Conservation (phyloP, 768 basidiomycete species). For the Lepiota venenata region DNA sequence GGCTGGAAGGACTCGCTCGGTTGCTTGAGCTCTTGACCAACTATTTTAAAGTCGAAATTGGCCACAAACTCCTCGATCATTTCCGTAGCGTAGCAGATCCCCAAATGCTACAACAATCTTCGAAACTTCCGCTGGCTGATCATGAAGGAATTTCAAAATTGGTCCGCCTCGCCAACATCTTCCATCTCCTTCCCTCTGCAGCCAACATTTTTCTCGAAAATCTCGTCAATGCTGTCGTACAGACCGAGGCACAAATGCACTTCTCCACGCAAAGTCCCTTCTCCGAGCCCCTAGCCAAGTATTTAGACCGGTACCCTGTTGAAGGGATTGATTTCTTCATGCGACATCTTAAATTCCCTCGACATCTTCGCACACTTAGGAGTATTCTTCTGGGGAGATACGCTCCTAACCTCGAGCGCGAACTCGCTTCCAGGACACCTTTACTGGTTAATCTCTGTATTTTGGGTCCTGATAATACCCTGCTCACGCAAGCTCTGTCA, state of each 20-base stretch:
- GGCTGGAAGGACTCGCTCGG: conserved; percentile 90
- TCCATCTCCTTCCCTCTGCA: conserved; percentile 91
- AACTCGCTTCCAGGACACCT: conserved; percentile 59
- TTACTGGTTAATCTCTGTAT: conserved; percentile 50
- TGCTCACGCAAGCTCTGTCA: conserved; percentile 68
- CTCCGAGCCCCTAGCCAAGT: conserved; percentile 87
- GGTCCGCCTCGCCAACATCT: conserved; percentile 94
- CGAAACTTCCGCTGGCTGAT: conserved; percentile 76
- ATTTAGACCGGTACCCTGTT: conserved; percentile 84
- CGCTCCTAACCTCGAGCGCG: conserved; percentile 71
- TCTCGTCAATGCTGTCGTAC: conserved; percentile 84
- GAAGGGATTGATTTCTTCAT: conserved; percentile 88
- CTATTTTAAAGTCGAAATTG: conserved; percentile 99
- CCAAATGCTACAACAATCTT: conserved; percentile 75
- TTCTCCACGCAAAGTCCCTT: conserved; percentile 90
- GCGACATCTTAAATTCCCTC: conserved; percentile 69
- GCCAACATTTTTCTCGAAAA: conserved; percentile 90
- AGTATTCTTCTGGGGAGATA: conserved; percentile 78
- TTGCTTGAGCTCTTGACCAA: conserved; percentile 93
- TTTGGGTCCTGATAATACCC: conserved; percentile 41
- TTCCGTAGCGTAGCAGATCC: conserved; percentile 92
- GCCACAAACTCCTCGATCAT: conserved; percentile 94
- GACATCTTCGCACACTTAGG: conserved; percentile 79
- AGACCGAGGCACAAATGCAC: conserved; percentile 89
- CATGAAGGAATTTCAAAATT: conserved; percentile 92